A percentile compares a stretch with the other conserved stretches of the same genome.
These are phyloP conservation scores for Coniella lustricola DNA, from an alignment of 2,329 filamentous ascomycete species.

Conservation along the genomic window DNA sequence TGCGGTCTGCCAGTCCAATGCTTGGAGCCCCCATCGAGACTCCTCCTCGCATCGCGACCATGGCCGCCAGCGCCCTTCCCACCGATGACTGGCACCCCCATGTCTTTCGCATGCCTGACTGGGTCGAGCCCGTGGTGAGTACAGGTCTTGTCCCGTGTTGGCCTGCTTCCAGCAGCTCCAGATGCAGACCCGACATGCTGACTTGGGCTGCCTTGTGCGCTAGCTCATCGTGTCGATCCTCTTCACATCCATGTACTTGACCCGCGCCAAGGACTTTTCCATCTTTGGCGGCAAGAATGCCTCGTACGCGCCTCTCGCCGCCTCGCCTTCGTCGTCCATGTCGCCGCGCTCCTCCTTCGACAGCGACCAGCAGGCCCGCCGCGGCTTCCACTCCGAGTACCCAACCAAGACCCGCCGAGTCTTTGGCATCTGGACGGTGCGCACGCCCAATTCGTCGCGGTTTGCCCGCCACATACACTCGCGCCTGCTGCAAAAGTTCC, in stretches of 20 bases:
- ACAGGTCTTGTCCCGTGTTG: background rate
- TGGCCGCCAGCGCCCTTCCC: constrained; percentile 6
- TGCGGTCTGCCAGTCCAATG: background rate
- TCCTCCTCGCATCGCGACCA: background rate
- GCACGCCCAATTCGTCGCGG: constrained; percentile 49
- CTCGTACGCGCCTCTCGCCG: constrained; percentile 6
- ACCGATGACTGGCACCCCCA: constrained; percentile 16
- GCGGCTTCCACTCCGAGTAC: constrained; percentile 20
- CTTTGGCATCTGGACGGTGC: constrained; percentile 25
- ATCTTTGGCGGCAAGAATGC: constrained; percentile 20
- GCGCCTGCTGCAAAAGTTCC: constrained; percentile 54
- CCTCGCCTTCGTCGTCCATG: constrained; percentile 13
- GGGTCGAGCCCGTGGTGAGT: constrained; percentile 28
- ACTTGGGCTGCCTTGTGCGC: background rate
- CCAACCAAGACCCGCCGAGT: constrained; percentile 25
- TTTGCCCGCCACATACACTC: constrained; percentile 53
- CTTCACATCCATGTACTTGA: constrained; percentile 30
- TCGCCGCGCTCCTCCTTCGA: constrained; percentile 16
- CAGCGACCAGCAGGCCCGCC: constrained; percentile 15
- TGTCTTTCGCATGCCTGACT: constrained; percentile 25
- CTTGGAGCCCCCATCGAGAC: background rate
- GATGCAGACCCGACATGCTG: background rate
- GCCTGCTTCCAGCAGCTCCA: background rate
- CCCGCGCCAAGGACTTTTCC: constrained; percentile 29
- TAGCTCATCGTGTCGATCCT: constrained; percentile 32